Percentiles rank a stretch among this genome's conserved stretches.
Evolutionary conservation across 148 eudicot genomes (phyloP).

Genomic region (Camellia sinensis): DNA sequence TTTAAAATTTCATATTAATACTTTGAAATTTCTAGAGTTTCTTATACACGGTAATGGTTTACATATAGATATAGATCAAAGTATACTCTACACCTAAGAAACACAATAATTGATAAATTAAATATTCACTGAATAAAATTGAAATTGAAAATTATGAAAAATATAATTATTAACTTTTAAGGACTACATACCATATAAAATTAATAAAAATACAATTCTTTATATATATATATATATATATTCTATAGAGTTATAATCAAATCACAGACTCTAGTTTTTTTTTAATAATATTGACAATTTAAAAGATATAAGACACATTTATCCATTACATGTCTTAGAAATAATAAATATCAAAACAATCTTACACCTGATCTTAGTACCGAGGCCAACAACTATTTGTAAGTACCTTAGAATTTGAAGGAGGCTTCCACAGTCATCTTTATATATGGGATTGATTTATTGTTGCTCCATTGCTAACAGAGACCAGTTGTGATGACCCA

Average conservation of each 20-base stretch:
- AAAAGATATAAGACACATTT: not conserved
- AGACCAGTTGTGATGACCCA: not conserved
- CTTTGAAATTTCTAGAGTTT: no score
- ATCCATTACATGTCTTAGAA: not conserved
- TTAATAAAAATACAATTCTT: no score
- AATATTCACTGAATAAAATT: not conserved
- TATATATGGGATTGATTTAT: not conserved
- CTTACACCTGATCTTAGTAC: not conserved
- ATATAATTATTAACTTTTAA: no score
- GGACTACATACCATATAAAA: no score
- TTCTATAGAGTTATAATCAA: not conserved
- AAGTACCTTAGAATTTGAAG: not conserved
- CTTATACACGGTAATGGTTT: no score
- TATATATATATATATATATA: not conserved
- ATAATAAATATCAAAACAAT: not conserved
- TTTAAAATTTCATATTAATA: no score
- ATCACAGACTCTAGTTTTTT: not conserved
- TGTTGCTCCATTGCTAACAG: not conserved
- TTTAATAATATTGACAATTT: not conserved
- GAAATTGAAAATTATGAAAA: not conserved
- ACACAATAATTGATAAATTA: not conserved
- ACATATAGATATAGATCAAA: no score
- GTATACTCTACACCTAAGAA: no score
- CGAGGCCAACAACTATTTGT: not conserved
- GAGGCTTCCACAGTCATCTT: not conserved